These are phyloP conservation scores for Fusarium veterinarium DNA, from an alignment of 2,329 filamentous ascomycete genomes.

Conservation along the genomic window DNA sequence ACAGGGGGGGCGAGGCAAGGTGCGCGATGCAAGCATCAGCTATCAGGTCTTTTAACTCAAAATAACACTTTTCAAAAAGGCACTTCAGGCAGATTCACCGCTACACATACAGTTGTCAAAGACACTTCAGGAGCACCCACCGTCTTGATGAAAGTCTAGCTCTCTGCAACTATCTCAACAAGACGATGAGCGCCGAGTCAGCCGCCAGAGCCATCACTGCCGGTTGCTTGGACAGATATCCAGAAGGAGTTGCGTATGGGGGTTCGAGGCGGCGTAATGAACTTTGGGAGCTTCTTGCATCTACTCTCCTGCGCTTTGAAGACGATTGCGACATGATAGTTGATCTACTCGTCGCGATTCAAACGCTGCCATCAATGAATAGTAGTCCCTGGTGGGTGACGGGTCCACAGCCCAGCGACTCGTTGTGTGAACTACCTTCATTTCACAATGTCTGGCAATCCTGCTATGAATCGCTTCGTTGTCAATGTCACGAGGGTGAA, in stretches of 20 bases:
- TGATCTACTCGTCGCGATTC: not conserved
- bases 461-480: not conserved
- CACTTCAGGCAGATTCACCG: rapidly evolving
- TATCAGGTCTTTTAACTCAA: no score
- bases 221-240: rapidly evolving
- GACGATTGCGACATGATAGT: conserved; percentile 8
- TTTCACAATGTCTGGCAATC: rapidly evolving
- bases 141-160: conserved; percentile 10
- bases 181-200: not conserved
- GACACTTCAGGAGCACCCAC: rapidly evolving
- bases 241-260: not conserved
- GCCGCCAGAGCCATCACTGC: conserved; percentile 3
- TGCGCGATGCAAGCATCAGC: not conserved
- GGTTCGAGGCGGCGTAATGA: not conserved
- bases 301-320: not conserved
- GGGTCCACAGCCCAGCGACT: not conserved
- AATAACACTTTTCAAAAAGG: not conserved
- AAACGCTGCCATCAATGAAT: not conserved
- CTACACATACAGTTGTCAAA: not conserved
- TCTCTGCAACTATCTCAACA: conserved; percentile 12
- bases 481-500: not conserved
- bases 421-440: rapidly evolving
- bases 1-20: not conserved
- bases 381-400: not conserved
- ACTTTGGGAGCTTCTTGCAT: not conserved